Conservation (phyloP, 208 protist species). For the Crithidia brevicula region DNA sequence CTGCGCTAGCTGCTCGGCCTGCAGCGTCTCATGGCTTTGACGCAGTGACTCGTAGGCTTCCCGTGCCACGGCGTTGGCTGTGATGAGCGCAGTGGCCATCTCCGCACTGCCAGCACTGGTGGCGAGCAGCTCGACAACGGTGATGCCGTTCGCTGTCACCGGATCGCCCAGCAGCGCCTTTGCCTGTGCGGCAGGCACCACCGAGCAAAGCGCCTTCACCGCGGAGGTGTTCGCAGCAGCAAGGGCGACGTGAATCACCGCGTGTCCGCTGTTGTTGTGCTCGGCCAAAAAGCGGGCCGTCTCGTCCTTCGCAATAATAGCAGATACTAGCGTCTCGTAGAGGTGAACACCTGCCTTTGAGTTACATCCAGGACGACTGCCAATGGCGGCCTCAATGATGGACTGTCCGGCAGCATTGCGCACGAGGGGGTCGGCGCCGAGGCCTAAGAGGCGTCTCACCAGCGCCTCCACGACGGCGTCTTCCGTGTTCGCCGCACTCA, state of each 20-base stretch:
- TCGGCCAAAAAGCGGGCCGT: conserved; percentile 2
- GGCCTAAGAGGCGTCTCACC: conserved; percentile 33
- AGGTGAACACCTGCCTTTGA: conserved; percentile 1
- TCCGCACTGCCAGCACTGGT: background rate
- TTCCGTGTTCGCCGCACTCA: conserved; percentile 41
- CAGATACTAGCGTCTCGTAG: conserved; percentile 8
- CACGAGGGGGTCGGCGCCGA: conserved; percentile 18
- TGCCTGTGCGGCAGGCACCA: conserved; percentile 22
- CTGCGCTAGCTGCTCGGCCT: background rate
- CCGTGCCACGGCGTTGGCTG: background rate
- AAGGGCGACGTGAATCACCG: conserved; percentile 50
- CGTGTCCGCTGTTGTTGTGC: conserved; percentile 26
- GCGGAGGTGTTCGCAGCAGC: conserved; percentile 30
- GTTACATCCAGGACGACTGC: conserved; percentile 1
- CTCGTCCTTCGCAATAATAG: conserved; percentile 7
- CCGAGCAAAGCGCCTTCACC: conserved; percentile 35
- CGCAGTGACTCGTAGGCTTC: conserved; percentile 7
- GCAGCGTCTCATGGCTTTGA: conserved; percentile 7
- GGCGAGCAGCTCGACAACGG: conserved; percentile 12
- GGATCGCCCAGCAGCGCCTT: conserved; percentile 1
- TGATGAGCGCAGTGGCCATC: conserved; percentile 12
- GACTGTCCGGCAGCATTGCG: conserved; percentile 10
- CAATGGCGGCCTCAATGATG: background rate
- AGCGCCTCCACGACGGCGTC: conserved; percentile 36
- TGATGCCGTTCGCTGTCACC: background rate